Evolutionary conservation across 352 stramenopile genomes (phyloP), one percentile per base, ranked within the genome.

Genomic region (Phytophthora europaea): DNA sequence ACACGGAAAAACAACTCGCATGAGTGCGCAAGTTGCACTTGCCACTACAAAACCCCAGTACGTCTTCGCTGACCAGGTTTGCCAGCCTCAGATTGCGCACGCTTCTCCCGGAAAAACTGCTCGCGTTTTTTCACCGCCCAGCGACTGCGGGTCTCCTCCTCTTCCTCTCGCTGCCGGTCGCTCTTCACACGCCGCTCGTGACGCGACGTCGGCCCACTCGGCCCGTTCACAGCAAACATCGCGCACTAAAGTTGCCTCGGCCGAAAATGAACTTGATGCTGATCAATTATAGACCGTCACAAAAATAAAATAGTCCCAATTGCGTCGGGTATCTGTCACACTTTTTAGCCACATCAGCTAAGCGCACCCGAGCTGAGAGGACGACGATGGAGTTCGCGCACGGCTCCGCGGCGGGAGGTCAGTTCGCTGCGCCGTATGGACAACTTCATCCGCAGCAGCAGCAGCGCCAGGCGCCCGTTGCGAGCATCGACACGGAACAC

Each of bases 401-500:
- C 34, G 62, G 61, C 20, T 43, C 60, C 20, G 23, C 65, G 22
- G 53, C 23, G 18, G 61, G 58, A 22, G 55, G 57, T 9, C 66
- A 68, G 33, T 77, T 71, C 54, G 28, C 63, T 40, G 34, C 48
- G 7, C 61, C 71, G 9, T 64, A 70, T 31, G 57, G 38, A 22
- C 70, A 72, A 12, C 50, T 40, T 22, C 64, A 77, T 6, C 33
- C 26, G 18, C 72, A 78, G 23, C 70, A 80, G 22, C 54, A 64
- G 47, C 58, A 58, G 51, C 84, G 81, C 9, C 70, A 85, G n/a
- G 55, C 73, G 26, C 84, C 88, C 7, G 61, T 87, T 54, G 69
- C 76, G 31, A 94, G 85, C 57, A 90, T 97, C 50, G 88, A 96
- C 73, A 97, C 89, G 60, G 88, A 96, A 68, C 90, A 97, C 73